Evolutionary conservation across 2,329 filamentous ascomycete species (phyloP).

Genomic region (Venturia effusa): DNA sequence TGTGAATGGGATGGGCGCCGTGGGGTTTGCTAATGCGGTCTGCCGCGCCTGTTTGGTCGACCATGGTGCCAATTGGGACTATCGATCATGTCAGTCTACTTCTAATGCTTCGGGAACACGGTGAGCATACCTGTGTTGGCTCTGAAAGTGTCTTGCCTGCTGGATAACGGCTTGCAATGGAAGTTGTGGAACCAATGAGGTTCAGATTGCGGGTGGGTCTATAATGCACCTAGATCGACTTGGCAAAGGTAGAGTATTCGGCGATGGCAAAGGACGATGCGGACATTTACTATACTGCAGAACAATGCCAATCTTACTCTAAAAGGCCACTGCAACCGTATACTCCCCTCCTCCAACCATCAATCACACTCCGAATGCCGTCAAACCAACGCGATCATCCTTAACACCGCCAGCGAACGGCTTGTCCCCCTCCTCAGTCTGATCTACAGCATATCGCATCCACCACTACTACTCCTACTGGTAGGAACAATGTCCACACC

Average conservation of each 20-base stretch:
- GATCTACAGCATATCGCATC: background rate
- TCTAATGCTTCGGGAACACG: background rate
- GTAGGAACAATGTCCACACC: background rate
- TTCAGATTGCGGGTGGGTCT: background rate
- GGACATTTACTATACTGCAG: background rate
- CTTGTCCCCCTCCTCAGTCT: background rate
- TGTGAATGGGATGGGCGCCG: constrained; percentile 38
- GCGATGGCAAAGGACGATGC: background rate
- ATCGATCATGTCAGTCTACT: background rate
- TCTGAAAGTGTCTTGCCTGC: background rate
- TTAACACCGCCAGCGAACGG: background rate
- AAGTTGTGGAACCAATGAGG: no score
- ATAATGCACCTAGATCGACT: background rate
- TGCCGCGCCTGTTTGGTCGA: background rate
- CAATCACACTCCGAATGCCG: background rate
- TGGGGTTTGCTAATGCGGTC: background rate
- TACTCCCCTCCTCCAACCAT: background rate
- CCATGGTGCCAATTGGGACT: constrained; percentile 6
- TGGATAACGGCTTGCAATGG: background rate
- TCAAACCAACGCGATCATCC: background rate
- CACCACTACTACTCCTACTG: background rate
- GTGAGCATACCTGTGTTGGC: background rate
- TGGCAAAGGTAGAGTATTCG: background rate
- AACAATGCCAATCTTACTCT: background rate
- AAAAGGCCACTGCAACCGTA: background rate